phyloP scores from a whole-genome alignment of 1,139 yeast species.

The Scheffersomyces cryptocercus region DNA sequence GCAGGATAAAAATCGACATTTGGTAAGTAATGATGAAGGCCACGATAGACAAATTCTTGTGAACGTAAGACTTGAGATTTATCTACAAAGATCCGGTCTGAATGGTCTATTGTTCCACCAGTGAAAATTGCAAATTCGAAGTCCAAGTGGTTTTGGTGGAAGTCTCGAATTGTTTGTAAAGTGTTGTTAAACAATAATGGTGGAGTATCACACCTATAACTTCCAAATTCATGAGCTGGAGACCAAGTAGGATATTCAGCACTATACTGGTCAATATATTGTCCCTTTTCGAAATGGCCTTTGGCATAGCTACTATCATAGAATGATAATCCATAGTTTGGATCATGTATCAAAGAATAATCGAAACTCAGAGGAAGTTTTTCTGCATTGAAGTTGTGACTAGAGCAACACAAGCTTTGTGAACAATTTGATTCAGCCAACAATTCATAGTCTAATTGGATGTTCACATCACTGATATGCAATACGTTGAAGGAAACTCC shows the following conservation, averaged over 20 bases:
- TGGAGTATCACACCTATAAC: conserved; percentile 32
- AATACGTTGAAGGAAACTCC: conserved; percentile 26
- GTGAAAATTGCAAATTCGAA: conserved; percentile 33
- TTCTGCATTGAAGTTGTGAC: conserved; percentile 19
- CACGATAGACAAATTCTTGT: conserved; percentile 18
- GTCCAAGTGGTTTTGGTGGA: conserved; percentile 24
- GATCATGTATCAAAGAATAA: conserved; percentile 14
- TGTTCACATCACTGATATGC: conserved; percentile 29
- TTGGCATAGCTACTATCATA: conserved; percentile 24
- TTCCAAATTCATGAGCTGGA: conserved; percentile 34
- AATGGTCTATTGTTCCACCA: conserved; percentile 30
- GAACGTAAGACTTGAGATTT: conserved; percentile 13
- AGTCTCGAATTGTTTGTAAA: conserved; percentile 22
- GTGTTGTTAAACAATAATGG: conserved; percentile 29
- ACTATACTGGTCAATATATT: conserved; percentile 19
- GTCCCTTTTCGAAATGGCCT: conserved; percentile 26
- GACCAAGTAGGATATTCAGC: conserved; percentile 17
- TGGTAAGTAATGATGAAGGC: conserved; percentile 22
- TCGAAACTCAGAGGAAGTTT: conserved; percentile 15
- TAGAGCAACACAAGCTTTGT: conserved; percentile 26
- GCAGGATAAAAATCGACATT: conserved; percentile 27
- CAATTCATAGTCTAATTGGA: conserved; percentile 24
- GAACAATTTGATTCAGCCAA: conserved; percentile 33
- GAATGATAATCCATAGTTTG: conserved; percentile 18
- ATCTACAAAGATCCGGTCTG: conserved; percentile 19